Evolutionary conservation across 225 moss, liverwort and hornwort species (phyloP).

Genomic region (Straminergon stramineum): DNA sequence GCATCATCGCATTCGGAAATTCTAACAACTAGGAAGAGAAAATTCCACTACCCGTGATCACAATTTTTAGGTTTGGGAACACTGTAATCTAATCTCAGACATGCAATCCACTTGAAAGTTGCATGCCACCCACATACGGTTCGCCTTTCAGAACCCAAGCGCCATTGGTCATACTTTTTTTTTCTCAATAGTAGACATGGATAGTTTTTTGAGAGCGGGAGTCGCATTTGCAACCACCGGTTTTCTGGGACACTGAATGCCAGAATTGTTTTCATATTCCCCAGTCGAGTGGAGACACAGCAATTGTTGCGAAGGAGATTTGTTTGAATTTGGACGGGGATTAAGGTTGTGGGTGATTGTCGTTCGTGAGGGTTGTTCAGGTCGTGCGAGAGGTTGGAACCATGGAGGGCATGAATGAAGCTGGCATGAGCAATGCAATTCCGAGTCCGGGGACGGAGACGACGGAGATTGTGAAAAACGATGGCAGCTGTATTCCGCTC

Average conservation of each 20-base stretch:
- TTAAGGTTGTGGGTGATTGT: background rate
- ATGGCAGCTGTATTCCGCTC: constrained; percentile 33
- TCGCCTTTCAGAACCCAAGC: background rate
- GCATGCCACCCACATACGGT: background rate
- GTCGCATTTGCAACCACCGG: background rate
- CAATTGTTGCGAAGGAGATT: too few species aligned
- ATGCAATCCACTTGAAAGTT: background rate
- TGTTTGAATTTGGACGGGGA: background rate
- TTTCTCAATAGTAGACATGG: background rate
- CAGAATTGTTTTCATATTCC: background rate
- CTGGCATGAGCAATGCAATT: background rate
- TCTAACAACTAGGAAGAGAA: background rate
- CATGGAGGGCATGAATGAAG: constrained; percentile 4
- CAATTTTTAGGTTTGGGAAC: background rate
- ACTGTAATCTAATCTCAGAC: background rate
- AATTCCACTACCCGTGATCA: background rate
- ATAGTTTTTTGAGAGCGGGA: background rate
- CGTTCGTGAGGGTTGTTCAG: background rate
- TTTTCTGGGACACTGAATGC: background rate
- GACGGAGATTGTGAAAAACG: constrained; percentile 1
- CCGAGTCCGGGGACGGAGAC: constrained; percentile 11
- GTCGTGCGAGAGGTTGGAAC: background rate
- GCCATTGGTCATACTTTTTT: background rate
- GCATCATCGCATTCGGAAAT: background rate
- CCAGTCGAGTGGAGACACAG: background rate